These are phyloP conservation scores for Neonectria ditissima DNA, from an alignment of 2,329 filamentous ascomycete genomes.

Conservation along the genomic window DNA sequence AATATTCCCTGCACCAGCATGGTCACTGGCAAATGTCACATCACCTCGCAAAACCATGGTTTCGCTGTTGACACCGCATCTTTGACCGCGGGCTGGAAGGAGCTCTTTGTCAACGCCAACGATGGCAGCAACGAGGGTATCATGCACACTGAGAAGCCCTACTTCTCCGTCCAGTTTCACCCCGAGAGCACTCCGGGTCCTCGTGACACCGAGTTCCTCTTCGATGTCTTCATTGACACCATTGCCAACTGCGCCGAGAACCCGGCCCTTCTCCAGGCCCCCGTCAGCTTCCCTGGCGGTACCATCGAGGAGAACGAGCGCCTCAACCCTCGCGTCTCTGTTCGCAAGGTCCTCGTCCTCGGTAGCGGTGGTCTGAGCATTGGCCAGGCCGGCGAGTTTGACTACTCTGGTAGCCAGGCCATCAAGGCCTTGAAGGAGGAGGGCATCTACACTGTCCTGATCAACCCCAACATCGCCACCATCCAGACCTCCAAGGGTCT, in stretches of 20 bases:
- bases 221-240: conserved; percentile 94
- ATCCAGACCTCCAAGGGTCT: conserved; percentile 98
- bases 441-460: conserved; percentile 96
- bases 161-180: conserved; percentile 99
- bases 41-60: conserved; percentile 98
- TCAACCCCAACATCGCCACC: conserved; percentile 99
- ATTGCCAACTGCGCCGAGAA: conserved; percentile 79
- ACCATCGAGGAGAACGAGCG: conserved; percentile 82
- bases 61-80: conserved; percentile 88
- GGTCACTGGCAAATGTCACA: conserved; percentile 96
- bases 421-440: conserved; percentile 99
- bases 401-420: conserved; percentile 97
- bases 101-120: conserved; percentile 98
- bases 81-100: conserved; percentile 84
- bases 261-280: conserved; percentile 72
- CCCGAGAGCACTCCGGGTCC: conserved; percentile 97
- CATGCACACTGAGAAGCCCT: conserved; percentile 84
- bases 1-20: conserved; percentile 98
- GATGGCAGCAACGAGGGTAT: conserved; percentile 99
- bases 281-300: conserved; percentile 90
- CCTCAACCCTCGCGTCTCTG: conserved; percentile 80
- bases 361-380: conserved; percentile 97
- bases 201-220: conserved; percentile 94
- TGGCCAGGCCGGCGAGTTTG: conserved; percentile 97
- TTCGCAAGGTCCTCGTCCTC: conserved; percentile 95